phyloP scores from a whole-genome alignment of 257 asterid species.

The Nyctanthes arbortristis region DNA sequence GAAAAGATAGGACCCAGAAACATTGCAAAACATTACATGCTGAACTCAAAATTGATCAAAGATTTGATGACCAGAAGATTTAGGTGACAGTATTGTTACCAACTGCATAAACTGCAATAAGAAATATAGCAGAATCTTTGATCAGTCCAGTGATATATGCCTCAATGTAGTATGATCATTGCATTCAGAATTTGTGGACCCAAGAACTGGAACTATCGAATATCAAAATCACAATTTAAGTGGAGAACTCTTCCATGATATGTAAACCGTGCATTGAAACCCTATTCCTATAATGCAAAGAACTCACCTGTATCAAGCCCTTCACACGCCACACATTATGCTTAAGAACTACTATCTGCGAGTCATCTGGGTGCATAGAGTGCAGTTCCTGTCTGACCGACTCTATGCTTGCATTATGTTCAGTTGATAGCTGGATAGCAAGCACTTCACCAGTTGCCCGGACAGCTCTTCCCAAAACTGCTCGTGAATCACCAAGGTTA shows the following conservation, averaged over 20 bases:
- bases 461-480: conserved; percentile 48
- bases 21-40: not conserved
- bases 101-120: not conserved
- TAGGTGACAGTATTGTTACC: not conserved
- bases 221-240: not conserved
- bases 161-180: not conserved
- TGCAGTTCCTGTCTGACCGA: conserved; percentile 50
- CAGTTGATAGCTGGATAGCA: conserved; percentile 48
- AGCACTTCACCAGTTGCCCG: conserved; percentile 49
- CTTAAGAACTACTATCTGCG: conserved; percentile 46
- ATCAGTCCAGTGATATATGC: not conserved
- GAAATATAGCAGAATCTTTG: not conserved
- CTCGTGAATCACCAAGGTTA: conserved; percentile 52
- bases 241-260: not conserved
- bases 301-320: conserved; percentile 51
- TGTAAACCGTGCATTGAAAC: not conserved
- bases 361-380: conserved; percentile 51
- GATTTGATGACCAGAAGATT: not conserved
- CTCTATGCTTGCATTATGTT: conserved; percentile 54
- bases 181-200: not conserved
- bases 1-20: not conserved
- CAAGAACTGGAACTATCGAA: not conserved
- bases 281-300: not conserved
- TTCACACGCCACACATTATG: conserved; percentile 59
- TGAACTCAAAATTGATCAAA: not conserved